A percentile compares a stretch with the other conserved stretches of the same genome.
Conservation (phyloP, 2,329 filamentous ascomycete species). For the Aspergillus sp. region DNA sequence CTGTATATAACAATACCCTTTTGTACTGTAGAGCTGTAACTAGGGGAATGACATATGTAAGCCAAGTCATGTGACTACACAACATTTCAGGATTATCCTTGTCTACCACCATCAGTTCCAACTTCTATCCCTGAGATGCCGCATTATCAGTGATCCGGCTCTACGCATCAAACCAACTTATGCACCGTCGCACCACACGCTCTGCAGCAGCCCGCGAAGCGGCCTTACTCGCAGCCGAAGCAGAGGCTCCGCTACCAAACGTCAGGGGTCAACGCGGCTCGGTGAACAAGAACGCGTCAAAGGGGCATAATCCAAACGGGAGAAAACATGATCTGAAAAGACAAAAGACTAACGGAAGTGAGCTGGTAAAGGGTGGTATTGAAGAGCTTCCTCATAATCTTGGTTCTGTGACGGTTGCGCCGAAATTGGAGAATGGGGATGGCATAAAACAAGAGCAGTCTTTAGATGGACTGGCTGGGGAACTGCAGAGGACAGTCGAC, state of each 20-base stretch:
- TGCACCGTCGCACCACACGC: constrained; percentile 19
- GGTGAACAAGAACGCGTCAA: too few species aligned
- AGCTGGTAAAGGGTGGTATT: constrained; percentile 8
- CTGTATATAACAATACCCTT: too few species aligned
- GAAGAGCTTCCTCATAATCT: constrained; percentile 51
- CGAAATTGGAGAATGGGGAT: constrained; percentile 5
- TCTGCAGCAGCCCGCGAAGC: constrained; percentile 17
- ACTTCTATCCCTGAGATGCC: too few species aligned
- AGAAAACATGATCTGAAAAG: constrained; percentile 2
- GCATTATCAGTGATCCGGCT: too few species aligned
- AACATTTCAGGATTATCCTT: too few species aligned
- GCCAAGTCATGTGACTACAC: too few species aligned
- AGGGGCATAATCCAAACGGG: constrained; percentile 11
- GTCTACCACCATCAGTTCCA: too few species aligned
- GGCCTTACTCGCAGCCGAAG: constrained; percentile 9
- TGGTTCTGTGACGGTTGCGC: constrained; percentile 26
- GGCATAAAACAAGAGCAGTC: constrained; percentile 4
- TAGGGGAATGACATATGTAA: too few species aligned
- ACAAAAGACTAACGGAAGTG: constrained; percentile 18
- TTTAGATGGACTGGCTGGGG: constrained; percentile 1
- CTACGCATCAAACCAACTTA: constrained; percentile 7
- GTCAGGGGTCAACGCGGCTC: not conserved
- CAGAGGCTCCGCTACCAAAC: not conserved
- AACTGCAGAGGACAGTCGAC: constrained; percentile 13
- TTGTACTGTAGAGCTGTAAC: too few species aligned